These are phyloP conservation scores for Pinguiococcus pyrenoidosus DNA, from an alignment of 108 stramenopile genomes.

Conservation along the genomic window DNA sequence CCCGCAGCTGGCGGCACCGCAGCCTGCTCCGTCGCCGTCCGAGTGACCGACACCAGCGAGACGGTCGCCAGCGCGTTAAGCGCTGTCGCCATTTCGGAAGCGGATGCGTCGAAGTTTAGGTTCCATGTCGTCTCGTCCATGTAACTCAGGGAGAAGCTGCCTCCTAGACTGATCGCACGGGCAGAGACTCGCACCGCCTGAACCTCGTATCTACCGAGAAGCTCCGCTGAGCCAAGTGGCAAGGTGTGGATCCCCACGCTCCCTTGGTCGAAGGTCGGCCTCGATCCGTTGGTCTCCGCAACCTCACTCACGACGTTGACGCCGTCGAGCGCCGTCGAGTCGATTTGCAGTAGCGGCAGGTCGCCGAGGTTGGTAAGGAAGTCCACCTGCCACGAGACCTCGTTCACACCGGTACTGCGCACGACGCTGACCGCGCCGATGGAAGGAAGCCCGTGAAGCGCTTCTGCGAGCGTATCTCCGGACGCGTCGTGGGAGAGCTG, in stretches of 20 bases:
- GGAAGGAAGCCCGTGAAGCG: slow-evolving; percentile 11
- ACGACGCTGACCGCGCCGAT: slow-evolving; percentile 24
- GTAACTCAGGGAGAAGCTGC: slow-evolving; percentile 26
- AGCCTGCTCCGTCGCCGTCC: background rate
- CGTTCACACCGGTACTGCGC: background rate
- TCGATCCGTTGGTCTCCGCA: slow-evolving; percentile 1
- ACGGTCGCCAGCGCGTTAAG: slow-evolving; percentile 40
- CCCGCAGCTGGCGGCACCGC: background rate
- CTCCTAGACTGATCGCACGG: slow-evolving; percentile 32
- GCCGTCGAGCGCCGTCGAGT: slow-evolving; percentile 12
- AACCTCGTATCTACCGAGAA: slow-evolving; percentile 17
- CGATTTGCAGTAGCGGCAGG: slow-evolving; percentile 5
- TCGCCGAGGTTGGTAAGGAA: slow-evolving; percentile 33
- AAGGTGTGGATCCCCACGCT: slow-evolving; percentile 16
- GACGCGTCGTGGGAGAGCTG: slow-evolving; percentile 21
- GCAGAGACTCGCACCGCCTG: slow-evolving; percentile 31
- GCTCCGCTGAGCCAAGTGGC: slow-evolving; percentile 18
- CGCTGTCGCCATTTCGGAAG: slow-evolving; percentile 17
- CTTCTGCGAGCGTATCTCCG: background rate
- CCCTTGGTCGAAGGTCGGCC: slow-evolving; percentile 23
- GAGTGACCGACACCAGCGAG: slow-evolving; percentile 28
- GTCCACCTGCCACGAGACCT: slow-evolving; percentile 16
- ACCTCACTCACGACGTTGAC: background rate
- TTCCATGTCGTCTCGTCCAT: slow-evolving; percentile 22
- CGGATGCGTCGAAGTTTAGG: slow-evolving; percentile 21